A percentile compares a stretch with the other conserved stretches of the same genome.
Evolutionary conservation across 345 rosid genomes (phyloP).

Genomic region (Murraya koenigii): DNA sequence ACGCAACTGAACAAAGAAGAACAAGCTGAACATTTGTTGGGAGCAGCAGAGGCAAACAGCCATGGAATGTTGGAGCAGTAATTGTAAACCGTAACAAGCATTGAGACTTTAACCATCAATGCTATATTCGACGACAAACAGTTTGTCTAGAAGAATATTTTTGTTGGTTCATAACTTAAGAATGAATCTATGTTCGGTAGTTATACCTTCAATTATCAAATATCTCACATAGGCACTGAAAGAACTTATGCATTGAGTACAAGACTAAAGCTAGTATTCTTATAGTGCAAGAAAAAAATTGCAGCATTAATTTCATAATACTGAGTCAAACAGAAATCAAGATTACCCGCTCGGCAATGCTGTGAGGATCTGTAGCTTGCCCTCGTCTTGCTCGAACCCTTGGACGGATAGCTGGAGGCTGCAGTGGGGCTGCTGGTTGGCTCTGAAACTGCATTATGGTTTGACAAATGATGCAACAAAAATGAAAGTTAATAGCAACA

Average conservation of each 20-base stretch:
- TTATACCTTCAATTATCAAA: background rate
- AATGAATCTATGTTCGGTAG: background rate
- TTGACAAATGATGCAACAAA: background rate
- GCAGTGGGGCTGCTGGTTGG: conserved; percentile 37
- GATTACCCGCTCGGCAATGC: conserved; percentile 69
- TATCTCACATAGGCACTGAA: background rate
- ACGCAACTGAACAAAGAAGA: conserved; percentile 46
- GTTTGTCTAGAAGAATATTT: too few species aligned
- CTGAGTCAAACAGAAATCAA: background rate
- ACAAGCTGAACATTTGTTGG: background rate
- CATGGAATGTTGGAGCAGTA: background rate
- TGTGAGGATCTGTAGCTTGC: conserved; percentile 68
- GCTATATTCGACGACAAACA: too few species aligned
- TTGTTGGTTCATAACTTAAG: too few species aligned
- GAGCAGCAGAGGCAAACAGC: background rate
- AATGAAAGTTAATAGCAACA: background rate
- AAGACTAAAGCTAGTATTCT: background rate
- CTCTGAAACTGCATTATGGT: conserved; percentile 28
- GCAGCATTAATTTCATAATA: background rate
- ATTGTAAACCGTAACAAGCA: background rate
- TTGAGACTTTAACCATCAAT: background rate
- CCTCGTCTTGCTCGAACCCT: conserved; percentile 68
- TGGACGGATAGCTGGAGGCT: conserved; percentile 50
- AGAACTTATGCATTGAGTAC: background rate
- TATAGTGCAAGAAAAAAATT: background rate